phyloP scores from a whole-genome alignment of 106 monocot species.

The Allium fistulosum region DNA sequence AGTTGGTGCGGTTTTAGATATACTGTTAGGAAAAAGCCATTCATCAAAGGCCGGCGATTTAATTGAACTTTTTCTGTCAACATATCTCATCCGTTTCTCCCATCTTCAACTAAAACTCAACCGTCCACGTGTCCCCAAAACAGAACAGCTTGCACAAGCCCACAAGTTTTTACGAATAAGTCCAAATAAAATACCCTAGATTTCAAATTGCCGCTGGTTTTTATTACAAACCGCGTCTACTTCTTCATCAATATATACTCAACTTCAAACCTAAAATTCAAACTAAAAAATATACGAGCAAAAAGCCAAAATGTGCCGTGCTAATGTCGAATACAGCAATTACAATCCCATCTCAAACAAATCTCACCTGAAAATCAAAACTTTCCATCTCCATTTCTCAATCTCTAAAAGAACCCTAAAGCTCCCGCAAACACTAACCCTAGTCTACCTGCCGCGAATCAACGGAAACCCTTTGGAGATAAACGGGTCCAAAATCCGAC shows the following conservation, averaged over 20 bases:
- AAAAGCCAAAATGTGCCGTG: slow-evolving; percentile 18
- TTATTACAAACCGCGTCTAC: neutral
- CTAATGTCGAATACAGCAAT: neutral
- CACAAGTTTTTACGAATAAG: neutral
- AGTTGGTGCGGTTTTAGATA: no score
- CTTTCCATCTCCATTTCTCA: slow-evolving; percentile 44
- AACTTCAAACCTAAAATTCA: neutral
- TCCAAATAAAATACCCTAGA: neutral
- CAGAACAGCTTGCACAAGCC: no score
- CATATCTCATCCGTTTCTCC: no score
- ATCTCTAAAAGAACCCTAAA: neutral
- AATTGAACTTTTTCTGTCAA: no score
- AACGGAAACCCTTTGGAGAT: slow-evolving; percentile 30
- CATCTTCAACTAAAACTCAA: no score
- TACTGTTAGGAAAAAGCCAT: no score
- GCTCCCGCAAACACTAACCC: slow-evolving; percentile 37
- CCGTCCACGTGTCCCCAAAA: no score
- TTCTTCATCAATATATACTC: neutral
- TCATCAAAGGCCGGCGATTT: no score
- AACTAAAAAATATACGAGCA: neutral
- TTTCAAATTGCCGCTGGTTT: neutral
- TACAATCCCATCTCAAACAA: neutral
- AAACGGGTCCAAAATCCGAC: slow-evolving; percentile 27
- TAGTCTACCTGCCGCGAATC: slow-evolving; percentile 52
- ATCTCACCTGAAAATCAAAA: slow-evolving; percentile 27